Evolutionary conservation across 305 asterid genomes (phyloP).

Genomic region (Nicotiana rustica): DNA sequence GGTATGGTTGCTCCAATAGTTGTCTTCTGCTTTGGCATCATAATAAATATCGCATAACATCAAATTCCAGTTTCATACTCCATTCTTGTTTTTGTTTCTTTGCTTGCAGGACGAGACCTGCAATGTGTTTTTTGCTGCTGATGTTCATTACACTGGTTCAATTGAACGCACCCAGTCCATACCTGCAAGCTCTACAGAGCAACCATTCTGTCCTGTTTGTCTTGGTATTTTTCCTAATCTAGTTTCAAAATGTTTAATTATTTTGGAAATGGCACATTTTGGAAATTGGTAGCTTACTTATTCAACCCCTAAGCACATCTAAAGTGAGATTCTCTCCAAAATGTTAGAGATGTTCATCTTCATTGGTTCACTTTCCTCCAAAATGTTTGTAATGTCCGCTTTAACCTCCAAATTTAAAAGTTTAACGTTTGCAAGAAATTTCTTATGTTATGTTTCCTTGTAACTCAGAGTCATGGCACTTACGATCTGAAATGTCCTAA

Average conservation of each 20-base stretch:
- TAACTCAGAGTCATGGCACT: no score
- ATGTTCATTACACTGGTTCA: constrained; percentile 88
- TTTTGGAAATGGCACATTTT: constrained; percentile 14
- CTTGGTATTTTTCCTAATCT: constrained; percentile 63
- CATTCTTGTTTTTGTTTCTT: constrained; percentile 36
- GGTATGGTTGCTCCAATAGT: constrained; percentile 48
- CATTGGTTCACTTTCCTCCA: constrained; percentile 23
- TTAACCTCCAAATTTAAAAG: background rate
- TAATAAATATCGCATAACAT: constrained; percentile 20
- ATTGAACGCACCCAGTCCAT: constrained; percentile 82
- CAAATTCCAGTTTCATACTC: constrained; percentile 28
- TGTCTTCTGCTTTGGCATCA: background rate
- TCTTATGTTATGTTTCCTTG: no score
- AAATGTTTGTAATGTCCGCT: constrained; percentile 9
- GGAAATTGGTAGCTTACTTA: constrained; percentile 11
- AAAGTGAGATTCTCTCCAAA: background rate
- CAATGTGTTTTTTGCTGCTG: constrained; percentile 69
- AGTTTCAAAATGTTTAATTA: constrained; percentile 15
- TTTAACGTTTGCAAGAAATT: background rate
- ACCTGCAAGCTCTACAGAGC: constrained; percentile 74
- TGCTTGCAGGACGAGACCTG: constrained; percentile 74
- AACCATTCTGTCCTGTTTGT: constrained; percentile 92
- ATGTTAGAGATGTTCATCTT: background rate
- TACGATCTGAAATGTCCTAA: no score
- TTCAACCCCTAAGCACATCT: constrained; percentile 23